Base-by-base conservation (phyloP, 2,329 filamentous ascomycete species). In the Hypoxylon sp. region DNA sequence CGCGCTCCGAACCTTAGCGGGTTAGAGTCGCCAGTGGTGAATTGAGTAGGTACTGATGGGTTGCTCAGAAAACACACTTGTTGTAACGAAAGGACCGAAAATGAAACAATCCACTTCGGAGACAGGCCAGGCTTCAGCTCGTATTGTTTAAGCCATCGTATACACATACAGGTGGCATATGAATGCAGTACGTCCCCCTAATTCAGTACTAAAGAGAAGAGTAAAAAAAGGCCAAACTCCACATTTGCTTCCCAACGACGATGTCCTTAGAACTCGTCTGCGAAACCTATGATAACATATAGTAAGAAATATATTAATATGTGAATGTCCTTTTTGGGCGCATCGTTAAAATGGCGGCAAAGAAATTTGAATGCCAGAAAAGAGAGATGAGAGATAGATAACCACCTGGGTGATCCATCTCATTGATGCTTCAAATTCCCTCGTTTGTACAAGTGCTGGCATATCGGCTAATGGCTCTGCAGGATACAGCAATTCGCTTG, bases 41-140 rank as follows among this genome's bases (percentile, higher is more conserved):
- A 21, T 37, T 8, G 29, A 50, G n/a, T n/a, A n/a, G n/a, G n/a
- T n/a, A n/a, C n/a, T n/a, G n/a, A n/a, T n/a, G n/a, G n/a, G n/a
- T n/a, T n/a, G n/a, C n/a, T n/a, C n/a, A n/a, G n/a, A n/a, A n/a
- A n/a, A n/a, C n/a, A n/a, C n/a, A n/a, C n/a, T n/a, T n/a, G n/a
- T n/a, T n/a, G n/a, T n/a, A n/a, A n/a, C n/a, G n/a, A 47, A 63
- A 57, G 16, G 27, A 11, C 46, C 27, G 45, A 57, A n/a, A 29
- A 25, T 30, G 30, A 56, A 46, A 29, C 39, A 30, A 8, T 30
- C 53, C 25, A 30, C 21, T 56, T 25, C 23, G 16, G 30, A 12
- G 41, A 11, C 12, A n/a, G 34, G 48, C 41, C 16, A 48, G 21
- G 5, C 21, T 30, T 41, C 41, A 54, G 51, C 50, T 54, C 30